Evolutionary conservation across 345 rosid species (phyloP), one percentile per base, ranked within the genome.

Genomic region (Hypericum perforatum): DNA sequence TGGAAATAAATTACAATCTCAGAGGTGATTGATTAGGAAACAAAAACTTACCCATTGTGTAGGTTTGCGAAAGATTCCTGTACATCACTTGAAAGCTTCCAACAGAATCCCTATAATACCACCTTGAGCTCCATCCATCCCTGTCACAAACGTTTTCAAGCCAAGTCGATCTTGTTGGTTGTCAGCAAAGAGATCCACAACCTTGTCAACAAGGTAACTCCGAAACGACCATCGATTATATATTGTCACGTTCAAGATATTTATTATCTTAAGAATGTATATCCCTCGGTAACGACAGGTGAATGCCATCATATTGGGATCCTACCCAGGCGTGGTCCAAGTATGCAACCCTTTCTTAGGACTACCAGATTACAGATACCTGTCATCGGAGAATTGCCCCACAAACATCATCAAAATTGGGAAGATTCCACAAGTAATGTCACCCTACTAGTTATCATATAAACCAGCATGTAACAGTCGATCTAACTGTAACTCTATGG

Each of bases 271-370:
- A 14, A 7, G 36, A 13, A 37, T 6, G 13, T 43, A 32, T 11
- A 36, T 10, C 11, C 14, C 47, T 36, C 10, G 10, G 16, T n/a
- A 9, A 51, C 12, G 52, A 11, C 66, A 82, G 85, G 82, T 80
- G 66, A 83, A 83, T 41, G 57, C 72, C n/a, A 83, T 78, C 63
- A 62, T 80, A 66, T 70, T 84, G 12, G 39, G 70, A 5, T 10
- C 59, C 9, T 14, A 9, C 52, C 57, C 70, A 0, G 49, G 22
- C 41, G 16, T 66, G 41, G 45, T 64, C 38, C 49, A n/a, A 9
- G 62, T 84, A 7, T 84, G 94, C 83, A 84, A 81, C 56, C 94
- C 88, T 6, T 81, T 84, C 71, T 73, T 88, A 0, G 77, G 73
- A 1, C 85, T 87, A 2, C 92, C 92, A 0, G 72, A 67, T 0